Conservation (phyloP, 139 green algal species). For the Chlorella sp. region DNA sequence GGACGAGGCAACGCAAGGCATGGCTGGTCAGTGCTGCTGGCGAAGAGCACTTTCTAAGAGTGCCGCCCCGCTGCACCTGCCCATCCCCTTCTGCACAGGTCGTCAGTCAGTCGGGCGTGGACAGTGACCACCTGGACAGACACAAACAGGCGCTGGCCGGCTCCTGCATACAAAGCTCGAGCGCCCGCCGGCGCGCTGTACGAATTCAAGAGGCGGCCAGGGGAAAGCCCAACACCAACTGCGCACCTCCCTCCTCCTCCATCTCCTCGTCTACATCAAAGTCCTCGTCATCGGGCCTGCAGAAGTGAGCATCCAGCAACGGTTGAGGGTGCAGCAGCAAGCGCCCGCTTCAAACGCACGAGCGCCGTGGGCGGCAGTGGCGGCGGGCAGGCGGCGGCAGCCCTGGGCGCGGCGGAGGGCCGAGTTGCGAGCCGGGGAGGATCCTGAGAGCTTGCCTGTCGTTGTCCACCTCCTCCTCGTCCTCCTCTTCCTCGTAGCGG, state of each 20-base stretch:
- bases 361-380: background rate
- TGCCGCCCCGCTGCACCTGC: too few relatives aligned
- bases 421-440: background rate
- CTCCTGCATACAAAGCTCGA: too few relatives aligned
- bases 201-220: background rate
- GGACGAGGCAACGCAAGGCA: background rate
- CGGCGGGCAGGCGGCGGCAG: background rate
- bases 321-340: background rate
- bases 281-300: background rate
- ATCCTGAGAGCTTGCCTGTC: background rate
- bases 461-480: constrained; percentile 16
- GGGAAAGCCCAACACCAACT: background rate
- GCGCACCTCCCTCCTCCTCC: background rate
- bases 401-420: background rate
- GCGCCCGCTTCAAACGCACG: background rate
- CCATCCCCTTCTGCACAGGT: too few relatives aligned
- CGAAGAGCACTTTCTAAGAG: background rate
- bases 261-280: background rate
- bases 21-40: background rate
- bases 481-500: background rate
- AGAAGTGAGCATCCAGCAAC: background rate
- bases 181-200: too few relatives aligned
- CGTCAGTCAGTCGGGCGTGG: too few relatives aligned
- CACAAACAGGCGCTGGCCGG: too few relatives aligned
- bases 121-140: too few relatives aligned